phyloP scores from a whole-genome alignment of 768 basidiomycete genomes.

The Rhizopogon roseolus region DNA sequence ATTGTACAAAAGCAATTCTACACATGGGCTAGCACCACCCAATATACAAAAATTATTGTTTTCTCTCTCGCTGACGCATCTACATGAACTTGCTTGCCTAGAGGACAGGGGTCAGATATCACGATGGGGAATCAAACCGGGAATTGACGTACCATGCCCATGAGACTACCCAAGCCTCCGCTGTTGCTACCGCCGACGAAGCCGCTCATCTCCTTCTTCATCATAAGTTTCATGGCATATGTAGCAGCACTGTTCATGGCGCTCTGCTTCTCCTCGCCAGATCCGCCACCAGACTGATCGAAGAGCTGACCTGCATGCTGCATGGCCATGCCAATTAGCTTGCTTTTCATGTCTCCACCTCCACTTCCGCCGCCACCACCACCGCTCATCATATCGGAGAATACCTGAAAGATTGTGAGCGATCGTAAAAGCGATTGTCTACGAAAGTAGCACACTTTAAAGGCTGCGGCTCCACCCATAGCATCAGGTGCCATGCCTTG shows the following conservation, averaged over 20 bases:
- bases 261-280: slow-evolving; percentile 70
- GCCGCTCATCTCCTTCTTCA: slow-evolving; percentile 59
- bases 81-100: slow-evolving; percentile 30
- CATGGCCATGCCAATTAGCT: slow-evolving; percentile 87
- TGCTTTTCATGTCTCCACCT: slow-evolving; percentile 45
- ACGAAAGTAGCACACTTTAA: slow-evolving; percentile 42
- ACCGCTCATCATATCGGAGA: slow-evolving; percentile 27
- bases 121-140: slow-evolving; percentile 2
- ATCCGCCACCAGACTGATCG: slow-evolving; percentile 46
- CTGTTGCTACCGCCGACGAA: slow-evolving; percentile 59
- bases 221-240: slow-evolving; percentile 80
- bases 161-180: slow-evolving; percentile 59
- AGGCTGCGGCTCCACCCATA: slow-evolving; percentile 74
- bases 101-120: not conserved
- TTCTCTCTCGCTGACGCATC: not conserved
- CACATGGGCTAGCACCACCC: not conserved
- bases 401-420: slow-evolving; percentile 45
- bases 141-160: slow-evolving; percentile 50
- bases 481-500: slow-evolving; percentile 52
- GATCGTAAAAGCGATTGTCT: too few relatives aligned
- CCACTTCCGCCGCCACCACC: slow-evolving; percentile 36
- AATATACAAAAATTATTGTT: not conserved
- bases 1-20: not conserved
- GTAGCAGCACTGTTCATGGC: slow-evolving; percentile 80
- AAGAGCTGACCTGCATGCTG: slow-evolving; percentile 74